Conservation (phyloP, 108 stramenopile genomes). For the Discostella pseudostelligera region DNA sequence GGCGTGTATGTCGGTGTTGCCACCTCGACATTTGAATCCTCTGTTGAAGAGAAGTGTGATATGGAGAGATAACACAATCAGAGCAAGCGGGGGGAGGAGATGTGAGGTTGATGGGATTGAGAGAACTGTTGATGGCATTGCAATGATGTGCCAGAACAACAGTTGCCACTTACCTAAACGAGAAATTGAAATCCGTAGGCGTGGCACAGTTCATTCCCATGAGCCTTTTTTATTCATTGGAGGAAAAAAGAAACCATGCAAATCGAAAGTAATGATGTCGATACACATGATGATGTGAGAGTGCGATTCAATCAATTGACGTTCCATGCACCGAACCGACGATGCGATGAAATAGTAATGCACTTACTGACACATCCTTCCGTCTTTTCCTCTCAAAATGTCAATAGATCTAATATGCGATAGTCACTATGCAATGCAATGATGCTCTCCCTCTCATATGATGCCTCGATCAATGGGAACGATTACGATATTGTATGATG, state of each 20-base stretch:
- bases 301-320: background rate
- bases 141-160: no score
- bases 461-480: no score
- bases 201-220: slow-evolving; percentile 79
- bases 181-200: slow-evolving; percentile 81
- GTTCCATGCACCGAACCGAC: background rate
- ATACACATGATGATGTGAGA: background rate
- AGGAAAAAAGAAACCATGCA: background rate
- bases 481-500: no score
- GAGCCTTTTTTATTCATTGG: no score
- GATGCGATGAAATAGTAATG: background rate
- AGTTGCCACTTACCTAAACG: slow-evolving; percentile 52
- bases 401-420: no score
- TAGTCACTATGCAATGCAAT: background rate
- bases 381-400: background rate
- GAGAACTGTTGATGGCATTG: no score
- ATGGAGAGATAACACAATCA: no score
- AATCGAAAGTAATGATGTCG: background rate
- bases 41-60: background rate
- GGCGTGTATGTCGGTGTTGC: slow-evolving; percentile 74
- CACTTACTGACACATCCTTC: slow-evolving; percentile 9
- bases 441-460: no score
- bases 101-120: no score
- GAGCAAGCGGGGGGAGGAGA: no score
- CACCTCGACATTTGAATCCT: slow-evolving; percentile 76